phyloP scores from a whole-genome alignment of 345 rosid species.

The Arabis hirsuta region DNA sequence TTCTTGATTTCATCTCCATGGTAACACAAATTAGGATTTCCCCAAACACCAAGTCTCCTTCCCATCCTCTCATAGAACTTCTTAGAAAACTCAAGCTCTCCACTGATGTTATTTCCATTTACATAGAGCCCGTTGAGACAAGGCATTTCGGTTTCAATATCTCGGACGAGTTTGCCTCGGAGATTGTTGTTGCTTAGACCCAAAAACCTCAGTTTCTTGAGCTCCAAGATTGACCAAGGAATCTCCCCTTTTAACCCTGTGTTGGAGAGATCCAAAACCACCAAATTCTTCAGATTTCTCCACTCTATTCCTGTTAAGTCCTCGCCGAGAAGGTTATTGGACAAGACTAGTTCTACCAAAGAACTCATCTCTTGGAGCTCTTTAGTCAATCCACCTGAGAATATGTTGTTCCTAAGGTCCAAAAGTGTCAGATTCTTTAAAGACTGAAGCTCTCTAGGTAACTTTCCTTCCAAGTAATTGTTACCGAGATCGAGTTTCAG shows the following conservation, averaged over 20 bases:
- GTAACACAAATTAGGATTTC: constrained; percentile 81
- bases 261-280: constrained; percentile 67
- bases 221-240: constrained; percentile 59
- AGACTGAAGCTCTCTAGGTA: constrained; percentile 54
- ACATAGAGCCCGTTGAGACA: constrained; percentile 64
- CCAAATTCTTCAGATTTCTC: constrained; percentile 60
- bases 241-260: constrained; percentile 64
- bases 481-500: constrained; percentile 86
- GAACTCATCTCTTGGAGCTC: constrained; percentile 64
- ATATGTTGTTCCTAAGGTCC: constrained; percentile 73
- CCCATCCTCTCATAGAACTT: constrained; percentile 69
- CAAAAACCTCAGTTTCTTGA: constrained; percentile 74
- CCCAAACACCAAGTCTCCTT: constrained; percentile 88
- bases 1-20: constrained; percentile 45
- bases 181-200: constrained; percentile 78
- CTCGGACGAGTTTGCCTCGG: constrained; percentile 55
- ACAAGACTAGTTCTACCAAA: constrained; percentile 65
- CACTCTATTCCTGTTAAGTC: constrained; percentile 57
- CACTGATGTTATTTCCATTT: constrained; percentile 81
- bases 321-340: constrained; percentile 68
- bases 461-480: constrained; percentile 61
- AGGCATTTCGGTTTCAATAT: constrained; percentile 67
- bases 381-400: constrained; percentile 67
- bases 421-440: constrained; percentile 74
- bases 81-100: constrained; percentile 64